These are phyloP conservation scores for Penicillium odoratum DNA, from an alignment of 495 filamentous ascomycete species.

Conservation along the genomic window DNA sequence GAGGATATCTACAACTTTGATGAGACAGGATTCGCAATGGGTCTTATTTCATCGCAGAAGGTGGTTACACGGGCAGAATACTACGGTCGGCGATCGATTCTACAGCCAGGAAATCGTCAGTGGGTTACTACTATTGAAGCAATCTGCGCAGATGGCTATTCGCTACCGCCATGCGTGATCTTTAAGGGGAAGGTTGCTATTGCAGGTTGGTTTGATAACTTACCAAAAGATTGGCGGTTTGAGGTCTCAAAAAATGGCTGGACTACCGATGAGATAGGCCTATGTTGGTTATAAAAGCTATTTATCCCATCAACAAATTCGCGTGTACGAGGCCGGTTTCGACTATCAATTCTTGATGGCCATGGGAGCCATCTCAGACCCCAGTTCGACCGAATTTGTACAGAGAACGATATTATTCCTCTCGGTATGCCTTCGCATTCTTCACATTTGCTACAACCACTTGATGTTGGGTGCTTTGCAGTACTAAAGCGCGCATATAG, in stretches of 20 bases:
- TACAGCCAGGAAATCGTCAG: neutral
- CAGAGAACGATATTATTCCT: neutral
- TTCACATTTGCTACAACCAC: neutral
- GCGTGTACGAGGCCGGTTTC: neutral
- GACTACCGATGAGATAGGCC: constrained; percentile 7
- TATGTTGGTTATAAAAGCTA: constrained; percentile 5
- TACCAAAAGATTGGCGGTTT: constrained; percentile 6
- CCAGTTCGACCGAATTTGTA: neutral
- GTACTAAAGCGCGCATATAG: neutral
- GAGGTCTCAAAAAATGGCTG: neutral
- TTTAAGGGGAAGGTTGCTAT: constrained; percentile 3
- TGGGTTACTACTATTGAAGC: neutral
- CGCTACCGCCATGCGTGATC: constrained; percentile 2
- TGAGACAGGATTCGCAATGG: constrained; percentile 4
- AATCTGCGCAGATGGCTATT: constrained; percentile 13
- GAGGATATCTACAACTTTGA: constrained; percentile 14
- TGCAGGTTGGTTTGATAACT: neutral
- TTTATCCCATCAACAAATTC: constrained; percentile 3
- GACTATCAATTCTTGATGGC: neutral
- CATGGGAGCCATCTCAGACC: constrained; percentile 1
- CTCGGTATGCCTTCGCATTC: constrained; percentile 2
- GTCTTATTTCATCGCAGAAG: neutral
- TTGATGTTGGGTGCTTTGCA: constrained; percentile 3
- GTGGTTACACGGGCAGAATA: neutral
- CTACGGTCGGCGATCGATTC: constrained; percentile 11